Evolutionary conservation across 2,329 filamentous ascomycete genomes (phyloP).

Genomic region (Nannizzia gypsea): DNA sequence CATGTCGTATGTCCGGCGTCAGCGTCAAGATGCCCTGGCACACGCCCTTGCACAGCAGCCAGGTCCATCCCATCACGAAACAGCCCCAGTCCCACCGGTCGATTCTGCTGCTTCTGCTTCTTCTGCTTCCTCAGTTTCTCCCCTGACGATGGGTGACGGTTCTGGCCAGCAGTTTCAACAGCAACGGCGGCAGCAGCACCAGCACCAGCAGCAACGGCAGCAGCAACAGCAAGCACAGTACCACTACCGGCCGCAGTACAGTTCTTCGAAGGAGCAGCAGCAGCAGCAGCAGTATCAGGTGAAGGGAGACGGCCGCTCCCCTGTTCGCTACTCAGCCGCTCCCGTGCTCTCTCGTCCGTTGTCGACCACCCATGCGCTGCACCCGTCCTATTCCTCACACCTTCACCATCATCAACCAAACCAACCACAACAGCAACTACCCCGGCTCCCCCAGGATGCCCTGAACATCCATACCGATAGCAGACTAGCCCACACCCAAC

Average conservation of each 20-base stretch:
- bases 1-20: conserved; percentile 4
- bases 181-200: neutral
- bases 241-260: neutral
- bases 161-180: neutral
- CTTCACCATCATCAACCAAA: neutral
- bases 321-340: conserved; percentile 3
- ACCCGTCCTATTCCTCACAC: neutral
- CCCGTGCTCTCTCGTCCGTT: conserved; percentile 2
- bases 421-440: neutral
- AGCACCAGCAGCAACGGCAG: neutral
- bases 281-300: neutral
- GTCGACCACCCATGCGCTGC: neutral
- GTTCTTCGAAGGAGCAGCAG: too few relatives aligned
- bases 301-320: neutral
- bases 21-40: conserved; percentile 5
- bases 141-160: neutral
- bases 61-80: conserved; percentile 4
- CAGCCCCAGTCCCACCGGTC: conserved; percentile 1
- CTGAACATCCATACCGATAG: conserved; percentile 4
- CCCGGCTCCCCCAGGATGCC: conserved; percentile 2
- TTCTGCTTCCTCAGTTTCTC: neutral
- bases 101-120: neutral
- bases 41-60: conserved; percentile 4
- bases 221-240: neutral
- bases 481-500: conserved; percentile 2